Percentiles rank a stretch among this genome's conserved stretches.
phyloP scores from a whole-genome alignment of 805 yeast genomes.

The Candida gorgasii region DNA sequence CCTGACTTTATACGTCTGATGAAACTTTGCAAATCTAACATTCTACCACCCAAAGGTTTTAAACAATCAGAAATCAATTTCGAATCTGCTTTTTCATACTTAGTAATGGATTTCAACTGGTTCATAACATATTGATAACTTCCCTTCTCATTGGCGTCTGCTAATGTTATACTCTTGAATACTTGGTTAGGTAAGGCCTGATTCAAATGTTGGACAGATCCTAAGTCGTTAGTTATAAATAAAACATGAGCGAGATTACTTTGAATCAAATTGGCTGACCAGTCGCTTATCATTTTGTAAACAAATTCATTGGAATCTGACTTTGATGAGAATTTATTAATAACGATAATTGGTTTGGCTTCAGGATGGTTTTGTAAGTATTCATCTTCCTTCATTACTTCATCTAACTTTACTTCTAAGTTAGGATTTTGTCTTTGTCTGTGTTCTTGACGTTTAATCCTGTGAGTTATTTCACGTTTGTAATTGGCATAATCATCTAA shows the following conservation, averaged over 20 bases:
- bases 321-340: constrained; percentile 67
- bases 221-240: constrained; percentile 81
- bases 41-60: constrained; percentile 88
- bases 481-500: constrained; percentile 32
- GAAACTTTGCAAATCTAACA: constrained; percentile 89
- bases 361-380: constrained; percentile 84
- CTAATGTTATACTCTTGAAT: constrained; percentile 68
- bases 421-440: constrained; percentile 18
- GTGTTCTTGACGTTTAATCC: constrained; percentile 20
- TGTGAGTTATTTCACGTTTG: constrained; percentile 21
- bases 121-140: constrained; percentile 69
- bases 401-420: constrained; percentile 21
- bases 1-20: constrained; percentile 87
- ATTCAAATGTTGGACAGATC: constrained; percentile 65
- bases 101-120: constrained; percentile 41
- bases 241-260: constrained; percentile 88
- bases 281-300: constrained; percentile 75
- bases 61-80: constrained; percentile 54
- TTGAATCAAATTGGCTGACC: constrained; percentile 80
- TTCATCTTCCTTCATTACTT: constrained; percentile 69
- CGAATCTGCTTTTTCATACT: constrained; percentile 15
- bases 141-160: constrained; percentile 76
- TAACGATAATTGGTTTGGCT: constrained; percentile 79
- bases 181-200: constrained; percentile 85
- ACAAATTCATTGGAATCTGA: constrained; percentile 55